Conservation (phyloP, 305 asterid genomes). For the Ilex paraguariensis region DNA sequence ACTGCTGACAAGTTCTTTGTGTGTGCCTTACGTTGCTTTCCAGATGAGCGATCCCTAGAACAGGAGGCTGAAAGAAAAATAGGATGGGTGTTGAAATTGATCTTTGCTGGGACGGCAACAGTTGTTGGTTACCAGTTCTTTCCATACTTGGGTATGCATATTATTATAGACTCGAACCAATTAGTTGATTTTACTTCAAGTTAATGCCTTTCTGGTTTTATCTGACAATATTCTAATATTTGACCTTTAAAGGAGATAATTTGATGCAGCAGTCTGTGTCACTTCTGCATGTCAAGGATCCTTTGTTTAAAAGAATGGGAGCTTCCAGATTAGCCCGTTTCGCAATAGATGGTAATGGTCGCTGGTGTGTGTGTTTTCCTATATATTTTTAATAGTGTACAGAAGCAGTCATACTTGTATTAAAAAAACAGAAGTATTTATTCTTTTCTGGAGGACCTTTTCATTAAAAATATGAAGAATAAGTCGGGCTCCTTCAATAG, state of each 20-base stretch:
- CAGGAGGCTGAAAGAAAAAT: slow-evolving; percentile 89
- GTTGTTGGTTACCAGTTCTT: slow-evolving; percentile 69
- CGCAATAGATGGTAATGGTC: slow-evolving; percentile 74
- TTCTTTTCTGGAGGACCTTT: background rate
- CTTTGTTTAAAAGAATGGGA: slow-evolving; percentile 91
- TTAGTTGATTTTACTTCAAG: background rate
- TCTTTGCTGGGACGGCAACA: slow-evolving; percentile 81
- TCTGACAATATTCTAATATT: background rate
- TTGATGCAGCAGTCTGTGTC: slow-evolving; percentile 79
- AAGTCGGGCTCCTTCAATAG: too few relatives aligned
- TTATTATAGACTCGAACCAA: slow-evolving; percentile 1
- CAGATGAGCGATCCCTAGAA: slow-evolving; percentile 67
- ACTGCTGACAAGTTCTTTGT: background rate
- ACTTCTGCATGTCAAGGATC: slow-evolving; percentile 87
- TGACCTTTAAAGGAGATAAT: slow-evolving; percentile 61
- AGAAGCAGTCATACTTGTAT: too few relatives aligned
- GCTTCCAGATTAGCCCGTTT: slow-evolving; percentile 94
- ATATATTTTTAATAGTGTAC: too few relatives aligned
- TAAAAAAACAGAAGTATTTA: background rate
- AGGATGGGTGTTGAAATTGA: slow-evolving; percentile 77
- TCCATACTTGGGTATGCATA: slow-evolving; percentile 80
- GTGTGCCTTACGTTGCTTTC: background rate
- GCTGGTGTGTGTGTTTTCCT: slow-evolving; percentile 3
- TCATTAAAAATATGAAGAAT: background rate
- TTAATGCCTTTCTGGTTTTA: background rate